Conservation (phyloP, 345 rosid genomes). For the Capsella bursapastoris region DNA sequence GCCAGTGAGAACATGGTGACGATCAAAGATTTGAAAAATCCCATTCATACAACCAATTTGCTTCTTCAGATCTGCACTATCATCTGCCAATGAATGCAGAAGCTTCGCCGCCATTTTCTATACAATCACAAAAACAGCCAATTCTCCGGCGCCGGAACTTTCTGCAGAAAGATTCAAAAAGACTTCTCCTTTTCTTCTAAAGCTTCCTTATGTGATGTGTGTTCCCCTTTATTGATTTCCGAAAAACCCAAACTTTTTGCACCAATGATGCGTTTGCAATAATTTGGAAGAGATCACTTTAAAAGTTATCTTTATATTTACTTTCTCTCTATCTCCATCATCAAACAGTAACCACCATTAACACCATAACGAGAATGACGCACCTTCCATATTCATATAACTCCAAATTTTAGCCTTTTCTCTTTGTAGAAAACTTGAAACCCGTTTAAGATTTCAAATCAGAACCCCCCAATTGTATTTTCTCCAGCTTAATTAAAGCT, state of each 20-base stretch:
- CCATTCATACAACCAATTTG: conserved; percentile 98
- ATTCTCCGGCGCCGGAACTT: conserved; percentile 38
- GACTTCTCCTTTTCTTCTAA: background rate
- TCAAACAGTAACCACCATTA: conserved; percentile 44
- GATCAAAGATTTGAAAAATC: conserved; percentile 87
- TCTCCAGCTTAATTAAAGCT: conserved; percentile 51
- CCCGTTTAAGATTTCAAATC: conserved; percentile 34
- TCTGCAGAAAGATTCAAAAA: conserved; percentile 13
- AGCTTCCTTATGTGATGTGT: conserved; percentile 24
- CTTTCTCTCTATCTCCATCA: conserved; percentile 31
- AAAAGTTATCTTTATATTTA: conserved; percentile 29
- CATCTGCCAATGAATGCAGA: conserved; percentile 90
- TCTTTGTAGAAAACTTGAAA: conserved; percentile 44
- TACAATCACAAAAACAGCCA: conserved; percentile 31
- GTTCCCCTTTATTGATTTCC: conserved; percentile 22
- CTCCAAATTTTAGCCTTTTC: conserved; percentile 42
- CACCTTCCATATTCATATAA: conserved; percentile 55
- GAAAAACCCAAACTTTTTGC: conserved; percentile 16
- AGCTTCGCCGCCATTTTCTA: conserved; percentile 89
- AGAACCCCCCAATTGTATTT: conserved; percentile 24
- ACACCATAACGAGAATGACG: conserved; percentile 43
- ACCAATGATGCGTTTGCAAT: conserved; percentile 41
- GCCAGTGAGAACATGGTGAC: conserved; percentile 58
- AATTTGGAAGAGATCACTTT: conserved; percentile 33
- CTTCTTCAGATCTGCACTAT: conserved; percentile 88